These are phyloP conservation scores for Tremella mesenterica DNA, from an alignment of 768 basidiomycete species.

Conservation along the genomic window DNA sequence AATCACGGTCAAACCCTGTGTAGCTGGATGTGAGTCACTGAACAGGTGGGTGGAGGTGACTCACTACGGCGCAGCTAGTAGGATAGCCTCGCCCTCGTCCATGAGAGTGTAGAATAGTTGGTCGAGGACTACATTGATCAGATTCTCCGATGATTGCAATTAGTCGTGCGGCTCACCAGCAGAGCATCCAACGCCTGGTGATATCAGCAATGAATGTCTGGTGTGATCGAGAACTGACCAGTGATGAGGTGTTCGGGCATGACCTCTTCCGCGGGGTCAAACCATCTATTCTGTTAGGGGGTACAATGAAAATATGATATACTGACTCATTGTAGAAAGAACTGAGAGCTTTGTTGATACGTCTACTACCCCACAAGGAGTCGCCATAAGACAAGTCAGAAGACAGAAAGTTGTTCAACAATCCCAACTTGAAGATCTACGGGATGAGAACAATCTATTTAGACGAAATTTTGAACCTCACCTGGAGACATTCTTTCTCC, in stretches of 20 bases:
- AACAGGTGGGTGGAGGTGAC: background rate
- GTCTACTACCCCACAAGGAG: slow-evolving; percentile 36
- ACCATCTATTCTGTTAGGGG: slow-evolving; percentile 8
- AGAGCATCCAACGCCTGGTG: slow-evolving; percentile 27
- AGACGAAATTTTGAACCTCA: slow-evolving; percentile 3
- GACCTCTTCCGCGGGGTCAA: slow-evolving; percentile 19
- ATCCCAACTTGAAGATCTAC: slow-evolving; percentile 27
- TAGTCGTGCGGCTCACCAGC: slow-evolving; percentile 20
- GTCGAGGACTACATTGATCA: slow-evolving; percentile 23
- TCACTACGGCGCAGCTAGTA: slow-evolving; percentile 37
- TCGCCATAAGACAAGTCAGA: slow-evolving; percentile 39
- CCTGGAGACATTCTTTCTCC: slow-evolving; percentile 32
- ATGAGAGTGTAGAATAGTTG: slow-evolving; percentile 39
- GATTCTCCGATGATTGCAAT: too few species aligned
- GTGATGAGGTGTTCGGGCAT: slow-evolving; percentile 34
- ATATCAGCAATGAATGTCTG: slow-evolving; percentile 1
- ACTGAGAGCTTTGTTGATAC: slow-evolving; percentile 31
- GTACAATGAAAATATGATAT: background rate
- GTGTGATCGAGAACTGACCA: slow-evolving; percentile 1
- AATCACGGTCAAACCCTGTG: slow-evolving; percentile 33
- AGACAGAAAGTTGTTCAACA: slow-evolving; percentile 22
- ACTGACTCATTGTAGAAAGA: slow-evolving; percentile 31
- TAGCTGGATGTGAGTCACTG: slow-evolving; percentile 14
- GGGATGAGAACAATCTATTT: background rate
- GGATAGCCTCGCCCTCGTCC: slow-evolving; percentile 38